Evolutionary conservation across 106 monocot genomes (phyloP), one percentile per base, ranked within the genome.

Genomic region (Alisma plantagoaquatica): DNA sequence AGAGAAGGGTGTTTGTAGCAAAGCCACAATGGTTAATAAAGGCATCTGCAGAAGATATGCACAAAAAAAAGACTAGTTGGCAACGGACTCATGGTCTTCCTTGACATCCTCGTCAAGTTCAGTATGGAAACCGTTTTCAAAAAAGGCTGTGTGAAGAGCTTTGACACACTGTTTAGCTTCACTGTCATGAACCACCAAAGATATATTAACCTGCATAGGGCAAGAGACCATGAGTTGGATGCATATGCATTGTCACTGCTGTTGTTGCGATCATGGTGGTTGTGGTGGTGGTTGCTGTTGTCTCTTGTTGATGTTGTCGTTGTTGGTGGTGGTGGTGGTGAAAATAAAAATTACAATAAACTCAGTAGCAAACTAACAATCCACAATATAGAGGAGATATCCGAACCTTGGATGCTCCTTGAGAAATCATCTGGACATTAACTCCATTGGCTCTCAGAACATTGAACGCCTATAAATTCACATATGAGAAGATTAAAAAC

Each of bases 401-500:
- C 35, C 5, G 35, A 38, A 38, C 35, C 81, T 91, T 91, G 2
- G 91, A 91, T 58, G 91, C 91, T 7, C 84, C 91, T 62, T 91
- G 91, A 23, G 91, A 91, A 51, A 91, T 91, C 91, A 91, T 91
- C 72, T 91, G 85, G 38, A 78, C 91, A 45, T 85, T 91, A 29
- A 91, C 75, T 43, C 80, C 77, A 43, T 73, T 81, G 43, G 66
- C 65, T 21, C 75, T 70, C 3, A 91, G 71, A 51, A 91, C 81
- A 51, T 53, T 74, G 49, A 85, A 85, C 19, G 77, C 85, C 91
- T 91, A 41, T 14, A 5, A 32, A 1, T 23, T 31, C 23, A 43
- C 56, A 43, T 20, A 3, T 12, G 24, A 56, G 11, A 22, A 2
- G 8, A 10, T 38, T 16, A 38, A 23, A 56, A 33, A 59, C 11